Base-by-base conservation (phyloP, 2,329 filamentous ascomycete species). In the Aspergillus melleus region DNA sequence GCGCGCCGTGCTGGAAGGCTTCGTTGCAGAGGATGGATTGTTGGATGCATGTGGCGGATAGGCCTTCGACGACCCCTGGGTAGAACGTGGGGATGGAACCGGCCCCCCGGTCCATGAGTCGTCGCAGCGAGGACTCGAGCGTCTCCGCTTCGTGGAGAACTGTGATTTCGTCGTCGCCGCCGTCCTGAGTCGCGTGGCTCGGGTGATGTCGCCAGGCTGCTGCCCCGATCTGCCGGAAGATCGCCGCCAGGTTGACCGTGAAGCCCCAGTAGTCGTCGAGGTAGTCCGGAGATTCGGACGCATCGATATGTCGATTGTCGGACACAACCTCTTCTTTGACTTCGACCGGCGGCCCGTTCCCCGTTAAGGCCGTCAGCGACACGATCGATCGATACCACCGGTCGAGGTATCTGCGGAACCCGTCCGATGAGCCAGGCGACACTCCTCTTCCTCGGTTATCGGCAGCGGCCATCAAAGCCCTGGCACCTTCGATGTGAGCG, bases 181-280 rank as follows among this genome's bases (percentile, higher is more conserved):
- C 61, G 5, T 55, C 61, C 11, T 59, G 57, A 2, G 55, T 55
- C 16, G 59, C 60, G 30, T 59, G 59, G 6, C 53, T 54, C 51
- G 68, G 69, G 44, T 70, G 68, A 14, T 61, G 69, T 36, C 72
- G 68, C 71, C 72, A 74, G 14, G 73, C 72, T 20, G 71, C 72
- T 11, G 71, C 71, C 8, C 77, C 76, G 26, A 79, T 79, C 47
- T 69, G 67, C 12, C 75, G 71, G 57, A 79, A 77, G 16, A 77
- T 69, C 26, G 70, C 66, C 1, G 76, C 71, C 20, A 79, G 61
- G 49, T 75, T 70, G 1, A 77, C 70, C 3, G 76, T 77, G 59
- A 78, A 79, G 0, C 77, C 77, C 70, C 74, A 78, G 60, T 79
- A 79, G 54, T 77, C 74, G 64, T 79, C 77, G 16, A 79, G 61